A percentile compares a stretch with the other conserved stretches of the same genome.
Evolutionary conservation across 768 basidiomycete genomes (phyloP).

Genomic region (Boletus rex-veris): DNA sequence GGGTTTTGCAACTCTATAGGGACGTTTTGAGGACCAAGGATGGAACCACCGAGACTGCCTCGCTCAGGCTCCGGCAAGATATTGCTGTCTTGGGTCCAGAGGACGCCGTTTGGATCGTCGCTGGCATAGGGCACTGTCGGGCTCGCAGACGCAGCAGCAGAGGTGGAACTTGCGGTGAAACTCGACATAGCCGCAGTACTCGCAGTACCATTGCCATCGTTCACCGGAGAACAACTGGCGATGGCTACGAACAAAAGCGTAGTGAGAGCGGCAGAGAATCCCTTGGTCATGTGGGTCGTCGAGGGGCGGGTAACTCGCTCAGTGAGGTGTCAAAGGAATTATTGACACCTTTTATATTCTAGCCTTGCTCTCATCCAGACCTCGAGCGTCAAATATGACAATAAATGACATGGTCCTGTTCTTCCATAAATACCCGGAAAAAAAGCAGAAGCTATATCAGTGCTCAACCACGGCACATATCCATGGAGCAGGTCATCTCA

Average conservation of each 20-base stretch:
- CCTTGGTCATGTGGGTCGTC: conserved; percentile 4
- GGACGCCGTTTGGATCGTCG: conserved; percentile 40
- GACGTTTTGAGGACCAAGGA: conserved; percentile 55
- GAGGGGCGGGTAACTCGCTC: no score
- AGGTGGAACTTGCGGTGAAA: background rate
- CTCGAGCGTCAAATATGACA: no score
- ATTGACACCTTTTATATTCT: no score
- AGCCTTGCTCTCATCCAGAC: no score
- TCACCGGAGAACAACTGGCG: background rate
- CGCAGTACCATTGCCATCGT: no score
- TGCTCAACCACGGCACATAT: no score
- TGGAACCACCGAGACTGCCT: conserved; percentile 39
- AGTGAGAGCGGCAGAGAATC: background rate
- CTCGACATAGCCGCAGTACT: background rate
- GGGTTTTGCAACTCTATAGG: conserved; percentile 53
- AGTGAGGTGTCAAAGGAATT: no score
- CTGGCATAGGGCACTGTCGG: conserved; percentile 42
- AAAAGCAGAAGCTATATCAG: no score
- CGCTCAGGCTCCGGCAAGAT: conserved; percentile 39
- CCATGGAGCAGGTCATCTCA: no score
- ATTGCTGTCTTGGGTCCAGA: conserved; percentile 34
- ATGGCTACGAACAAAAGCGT: conserved; percentile 3
- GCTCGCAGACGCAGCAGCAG: conserved; percentile 26
- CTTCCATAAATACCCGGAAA: no score
- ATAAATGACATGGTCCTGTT: no score